Percentiles rank a stretch among this genome's conserved stretches.
Evolutionary conservation across 108 stramenopile species (phyloP).

Genomic region (Fragilariopsis cylindrus): DNA sequence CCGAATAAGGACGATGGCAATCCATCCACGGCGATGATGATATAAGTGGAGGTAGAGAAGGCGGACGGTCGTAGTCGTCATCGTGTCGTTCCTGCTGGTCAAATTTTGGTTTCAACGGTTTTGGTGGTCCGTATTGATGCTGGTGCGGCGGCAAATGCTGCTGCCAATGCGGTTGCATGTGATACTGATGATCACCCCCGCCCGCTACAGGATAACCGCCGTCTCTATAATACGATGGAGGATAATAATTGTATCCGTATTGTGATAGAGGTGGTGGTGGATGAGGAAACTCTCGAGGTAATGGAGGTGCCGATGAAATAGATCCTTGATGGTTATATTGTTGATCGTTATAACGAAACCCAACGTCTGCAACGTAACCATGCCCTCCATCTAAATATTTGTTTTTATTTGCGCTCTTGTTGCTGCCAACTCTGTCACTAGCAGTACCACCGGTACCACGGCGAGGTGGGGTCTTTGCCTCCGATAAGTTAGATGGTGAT

Average conservation of each 20-base stretch:
- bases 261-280: slow-evolving; percentile 7
- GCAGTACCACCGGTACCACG: neutral
- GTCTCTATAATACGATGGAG: too few species aligned
- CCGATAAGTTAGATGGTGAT: neutral
- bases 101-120: neutral
- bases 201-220: neutral
- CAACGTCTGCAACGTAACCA: neutral
- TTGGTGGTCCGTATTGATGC: neutral
- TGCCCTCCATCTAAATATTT: neutral
- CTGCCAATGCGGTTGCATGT: neutral
- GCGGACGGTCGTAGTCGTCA: too few species aligned
- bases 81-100: too few species aligned
- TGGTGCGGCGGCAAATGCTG: neutral
- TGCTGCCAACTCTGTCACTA: neutral
- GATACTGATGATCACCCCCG: neutral
- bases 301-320: neutral
- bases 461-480: neutral
- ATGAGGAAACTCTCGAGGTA: slow-evolving; percentile 6
- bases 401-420: neutral
- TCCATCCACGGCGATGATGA: too few species aligned
- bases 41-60: too few species aligned
- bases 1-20: too few species aligned
- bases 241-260: neutral
- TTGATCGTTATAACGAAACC: neutral
- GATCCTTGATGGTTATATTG: neutral